Conservation (phyloP, 2,329 filamentous ascomycete species). For the Aspergillus fumigatus region DNA sequence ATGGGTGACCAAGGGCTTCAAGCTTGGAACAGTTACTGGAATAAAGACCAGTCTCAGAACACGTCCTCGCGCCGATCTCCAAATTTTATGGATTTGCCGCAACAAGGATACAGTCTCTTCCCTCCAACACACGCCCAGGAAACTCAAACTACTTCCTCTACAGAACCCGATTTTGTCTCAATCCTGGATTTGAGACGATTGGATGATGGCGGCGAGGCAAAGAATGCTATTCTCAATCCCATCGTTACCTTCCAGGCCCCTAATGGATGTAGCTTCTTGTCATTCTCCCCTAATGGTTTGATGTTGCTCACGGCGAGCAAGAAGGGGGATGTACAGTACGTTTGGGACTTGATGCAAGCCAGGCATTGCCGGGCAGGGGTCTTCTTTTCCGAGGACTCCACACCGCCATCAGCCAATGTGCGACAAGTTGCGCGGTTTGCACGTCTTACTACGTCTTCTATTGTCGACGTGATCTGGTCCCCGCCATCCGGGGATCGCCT, state of each 20-base stretch:
- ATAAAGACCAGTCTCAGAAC: slow-evolving; percentile 36
- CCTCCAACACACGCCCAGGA: slow-evolving; percentile 45
- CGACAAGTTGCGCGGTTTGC: slow-evolving; percentile 85
- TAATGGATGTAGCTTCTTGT: slow-evolving; percentile 47
- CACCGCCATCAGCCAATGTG: slow-evolving; percentile 46
- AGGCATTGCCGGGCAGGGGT: slow-evolving; percentile 38
- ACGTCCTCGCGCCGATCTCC: slow-evolving; percentile 26
- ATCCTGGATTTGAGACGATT: slow-evolving; percentile 44
- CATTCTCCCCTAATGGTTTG: slow-evolving; percentile 45
- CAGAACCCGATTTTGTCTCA: slow-evolving; percentile 43
- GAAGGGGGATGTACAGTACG: slow-evolving; percentile 48
- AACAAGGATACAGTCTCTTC: slow-evolving; percentile 35
- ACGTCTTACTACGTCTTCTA: slow-evolving; percentile 83
- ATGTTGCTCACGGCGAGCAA: slow-evolving; percentile 45
- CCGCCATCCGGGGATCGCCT: slow-evolving; percentile 74
- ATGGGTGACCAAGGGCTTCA: slow-evolving; percentile 47
- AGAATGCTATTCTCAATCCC: slow-evolving; percentile 31
- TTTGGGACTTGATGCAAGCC: slow-evolving; percentile 48
- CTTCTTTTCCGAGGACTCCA: slow-evolving; percentile 34
- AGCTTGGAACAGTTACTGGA: slow-evolving; percentile 49
- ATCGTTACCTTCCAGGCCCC: slow-evolving; percentile 45
- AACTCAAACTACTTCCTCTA: slow-evolving; percentile 28
- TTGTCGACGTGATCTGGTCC: slow-evolving; percentile 87
- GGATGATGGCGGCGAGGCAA: slow-evolving; percentile 36
- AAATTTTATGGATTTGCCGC: slow-evolving; percentile 25